Base-by-base conservation (phyloP, 2,329 filamentous ascomycete genomes). In the Nigrospora osmanthi region DNA sequence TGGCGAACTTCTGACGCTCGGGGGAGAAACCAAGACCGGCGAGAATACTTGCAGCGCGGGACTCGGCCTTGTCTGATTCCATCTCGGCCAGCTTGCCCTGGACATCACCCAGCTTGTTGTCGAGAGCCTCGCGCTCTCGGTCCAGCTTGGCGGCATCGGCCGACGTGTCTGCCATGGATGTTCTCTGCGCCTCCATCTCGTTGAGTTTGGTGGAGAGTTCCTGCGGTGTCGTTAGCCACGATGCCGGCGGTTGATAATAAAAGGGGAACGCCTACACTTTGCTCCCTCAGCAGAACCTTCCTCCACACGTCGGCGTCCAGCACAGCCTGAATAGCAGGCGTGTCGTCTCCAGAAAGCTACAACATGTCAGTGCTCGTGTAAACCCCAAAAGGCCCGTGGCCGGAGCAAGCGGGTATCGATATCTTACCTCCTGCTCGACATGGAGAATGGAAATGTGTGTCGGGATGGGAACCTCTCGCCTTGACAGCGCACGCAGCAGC, bases 391-490 rank as follows among this genome's bases (percentile, higher is more conserved):
- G 13, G n/a, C 13, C 23, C 36, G 23, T n/a, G 23, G 7, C 23
- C 7, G 10, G 23, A 28, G 23, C 23, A 7, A 10, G 6, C 7
- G 23, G 23, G 23, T 6, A 10, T 28, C 23, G 23, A 10, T 10
- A 28, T 58, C 69, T 58, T 68, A 89, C 86, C 75, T 98, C 93
- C 76, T 98, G 93, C 65, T 97, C 93, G 42, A 98, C 93, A 73
- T 98, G 93, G 15, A 98, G 80, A 78, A 98, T 98, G 11, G 93
- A 96, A 53, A 98, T 98, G 57, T 98, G 91, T 1, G 88, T 94
- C 11, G 93, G 93, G 67, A 98, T 93, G 5, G 90, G 80, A 48
- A 98, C 79, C 62, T 98, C 93, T 85, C 93, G 82, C 59, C 89
- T 83, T 58, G 90, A 94, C 53, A 98, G 73, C 14, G 93, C 93